A percentile compares a stretch with the other conserved stretches of the same genome.
These are phyloP conservation scores for Stipa capillata DNA, from an alignment of 176 grass and related monocot genomes.

Conservation along the genomic window DNA sequence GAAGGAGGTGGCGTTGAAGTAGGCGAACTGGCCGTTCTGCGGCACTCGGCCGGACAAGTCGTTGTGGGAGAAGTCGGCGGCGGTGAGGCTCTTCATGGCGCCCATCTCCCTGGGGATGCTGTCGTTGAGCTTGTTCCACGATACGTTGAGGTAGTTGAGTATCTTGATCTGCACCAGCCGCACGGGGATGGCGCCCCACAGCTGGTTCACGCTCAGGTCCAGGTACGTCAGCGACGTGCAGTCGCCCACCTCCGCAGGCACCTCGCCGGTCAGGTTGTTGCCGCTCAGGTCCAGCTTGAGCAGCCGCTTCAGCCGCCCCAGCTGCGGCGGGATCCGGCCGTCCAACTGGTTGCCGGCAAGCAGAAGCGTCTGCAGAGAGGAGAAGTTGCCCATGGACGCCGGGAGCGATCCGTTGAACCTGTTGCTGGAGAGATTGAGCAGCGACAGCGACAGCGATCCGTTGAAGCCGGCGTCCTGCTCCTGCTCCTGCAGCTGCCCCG, in stretches of 20 bases:
- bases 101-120: constrained; percentile 58
- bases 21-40: constrained; percentile 61
- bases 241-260: constrained; percentile 47
- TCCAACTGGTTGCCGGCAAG: constrained; percentile 44
- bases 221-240: constrained; percentile 66
- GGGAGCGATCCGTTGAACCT: constrained; percentile 50
- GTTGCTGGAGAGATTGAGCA: constrained; percentile 71
- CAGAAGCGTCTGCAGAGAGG: constrained; percentile 56
- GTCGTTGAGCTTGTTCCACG: constrained; percentile 54
- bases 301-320: constrained; percentile 38
- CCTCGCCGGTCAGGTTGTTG: constrained; percentile 45
- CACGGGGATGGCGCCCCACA: constrained; percentile 38
- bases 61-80: constrained; percentile 72
- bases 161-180: constrained; percentile 41
- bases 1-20: constrained; percentile 63
- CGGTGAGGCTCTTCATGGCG: constrained; percentile 62
- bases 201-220: constrained; percentile 65
- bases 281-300: constrained; percentile 76
- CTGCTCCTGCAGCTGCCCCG: constrained; percentile 28
- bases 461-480: not conserved
- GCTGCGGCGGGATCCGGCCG: constrained; percentile 37
- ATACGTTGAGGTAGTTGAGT: constrained; percentile 76
- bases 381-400: constrained; percentile 51
- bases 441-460: not conserved
- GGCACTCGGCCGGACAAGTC: constrained; percentile 53